Base-by-base conservation (phyloP, 306 rosid species). In the Trichosanthes truncata region DNA sequence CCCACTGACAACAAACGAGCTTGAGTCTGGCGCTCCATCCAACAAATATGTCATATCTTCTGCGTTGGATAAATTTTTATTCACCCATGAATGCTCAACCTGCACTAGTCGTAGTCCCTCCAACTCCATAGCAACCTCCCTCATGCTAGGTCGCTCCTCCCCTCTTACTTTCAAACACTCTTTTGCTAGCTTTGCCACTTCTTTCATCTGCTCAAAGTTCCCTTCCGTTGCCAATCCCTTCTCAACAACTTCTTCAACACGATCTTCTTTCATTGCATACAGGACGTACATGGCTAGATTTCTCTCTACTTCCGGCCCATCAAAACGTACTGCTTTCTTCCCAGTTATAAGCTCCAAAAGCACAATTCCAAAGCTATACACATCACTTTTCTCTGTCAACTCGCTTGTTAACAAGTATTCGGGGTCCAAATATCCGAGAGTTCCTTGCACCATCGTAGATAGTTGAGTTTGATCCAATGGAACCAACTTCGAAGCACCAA, bases 131-230 rank as follows among this genome's bases (percentile, higher is more conserved):
- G 89, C 88, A 15, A 90, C 87, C 71, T 90, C 88, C 83, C 83
- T 90, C 91, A 90, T 88, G 7, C 62, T 72, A 0, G 91, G 93
- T 6, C 93, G 84, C 49, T 88, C 91, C 57, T 86, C 89, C 52
- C 89, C 88, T 41, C 12, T 88, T 2, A 86, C 9, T 31, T 52
- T 82, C 6, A 88, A 41, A 49, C 89, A 88, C 59, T 20, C 59
- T n/a, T 63, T 76, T 17, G 88, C 88, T 13, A 88, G 65, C 31
- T 67, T 76, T 0, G 84, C 87, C 61, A 81, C 81, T 48, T 90
- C 85, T 51, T 15, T 85, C 3, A 90, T n/a, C 21, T 85, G 86
- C 63, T 85, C 68, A 6, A 73, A 17, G 45, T 76, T 84, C 26
- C 11, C 82, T 8, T 5, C n/a, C 1, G 56, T 85, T 5, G 21